Base-by-base conservation (phyloP, 208 protist genomes). In the Trypanosoma cruzi region DNA sequence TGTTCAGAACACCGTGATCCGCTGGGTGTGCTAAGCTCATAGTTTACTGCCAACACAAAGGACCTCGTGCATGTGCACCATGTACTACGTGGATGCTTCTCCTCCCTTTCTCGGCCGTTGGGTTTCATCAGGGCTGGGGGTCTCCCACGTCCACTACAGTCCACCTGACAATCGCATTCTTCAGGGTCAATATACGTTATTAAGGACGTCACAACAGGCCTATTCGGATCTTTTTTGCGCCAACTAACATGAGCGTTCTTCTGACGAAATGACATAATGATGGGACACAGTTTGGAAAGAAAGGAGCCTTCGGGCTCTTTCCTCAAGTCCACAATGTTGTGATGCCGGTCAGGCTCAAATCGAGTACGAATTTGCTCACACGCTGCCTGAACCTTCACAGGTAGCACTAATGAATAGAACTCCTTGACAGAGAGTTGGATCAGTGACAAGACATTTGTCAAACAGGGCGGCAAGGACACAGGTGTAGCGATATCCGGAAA, bases 1-100 rank as follows among this genome's bases (percentile, higher is more conserved):
- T 96, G 92, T 77, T 96, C 89, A 14, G 88, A 94, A 73, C 92
- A 96, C 29, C 92, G 82, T 28, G 92, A 96, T 4, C 92, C 92
- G 55, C 86, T 94, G 22, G 92, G 92, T 2, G 92, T 96, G 68
- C 84, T 93, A n/a, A 96, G 86, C 68, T 94, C 89, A 68, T 96
- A 96, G 70, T 96, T 96, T 24, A 96, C 85, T 20, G 82, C 87
- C 5, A 94, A 78, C n/a, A 85, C 89, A 56, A 75, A 84, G 40
- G 67, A 64, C 14, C 92, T 87, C 3, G 67, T 46, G 66, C 92
- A 96, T 55, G 42, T 53, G 68, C 92, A 96, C 92, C 92, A 96
- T 48, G 87, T 84, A 29, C 75, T 60, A 10, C 68, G 54, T 24
- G 75, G 75, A 59, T 53, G 59, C 34, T 20, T 71, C 13, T 28